Base-by-base conservation (phyloP, 2,329 filamentous ascomycete genomes). In the Didymella exigua region DNA sequence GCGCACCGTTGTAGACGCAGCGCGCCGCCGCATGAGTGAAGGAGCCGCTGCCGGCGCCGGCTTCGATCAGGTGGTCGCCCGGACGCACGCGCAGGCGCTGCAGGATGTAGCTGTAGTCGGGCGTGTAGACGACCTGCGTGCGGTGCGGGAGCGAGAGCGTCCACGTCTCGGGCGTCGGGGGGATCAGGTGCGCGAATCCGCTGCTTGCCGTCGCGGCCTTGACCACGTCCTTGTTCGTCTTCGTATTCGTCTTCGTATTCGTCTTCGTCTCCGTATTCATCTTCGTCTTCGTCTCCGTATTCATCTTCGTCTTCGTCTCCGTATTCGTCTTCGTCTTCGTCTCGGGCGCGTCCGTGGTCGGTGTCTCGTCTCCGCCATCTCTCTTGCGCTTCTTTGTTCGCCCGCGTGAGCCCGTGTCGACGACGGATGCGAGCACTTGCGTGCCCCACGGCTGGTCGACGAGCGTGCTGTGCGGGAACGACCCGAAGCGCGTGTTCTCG, bases 401-500 rank as follows among this genome's bases (percentile, higher is more conserved):
- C 29, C 91, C 91, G 65, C 92, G 82, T n/a, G 91, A 95, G 11
- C 93, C 92, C 0, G 93, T 97, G 69, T 97, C 91, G 52, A 97
- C 92, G 27, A 88, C 86, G 1, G 92, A 96, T 7, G 95, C 95
- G 41, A 91, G 84, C 19, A 98, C 87, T 73, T 98, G 95, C 6
- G 90, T 91, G 24, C 95, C 95, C 93, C 93, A 98, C 36, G 90
- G 89, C 49, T 92, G 81, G 5, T 86, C 82, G 50, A 96, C 69
- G 23, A 82, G 73, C 0, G 79, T 81, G 58, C 72, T 79, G 63
- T 82, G 80, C 2, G 80, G 80, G 50, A 79, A 82, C 13, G 93
- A 96, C 43, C 95, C 95, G 69, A 96, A 99, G 38, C 93, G 87
- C 1, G 93, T 99, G 77, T 96, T 98, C 49, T 93, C 86, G 37